Conservation (phyloP, 805 yeast genomes). For the Lachancea kluyveri region DNA sequence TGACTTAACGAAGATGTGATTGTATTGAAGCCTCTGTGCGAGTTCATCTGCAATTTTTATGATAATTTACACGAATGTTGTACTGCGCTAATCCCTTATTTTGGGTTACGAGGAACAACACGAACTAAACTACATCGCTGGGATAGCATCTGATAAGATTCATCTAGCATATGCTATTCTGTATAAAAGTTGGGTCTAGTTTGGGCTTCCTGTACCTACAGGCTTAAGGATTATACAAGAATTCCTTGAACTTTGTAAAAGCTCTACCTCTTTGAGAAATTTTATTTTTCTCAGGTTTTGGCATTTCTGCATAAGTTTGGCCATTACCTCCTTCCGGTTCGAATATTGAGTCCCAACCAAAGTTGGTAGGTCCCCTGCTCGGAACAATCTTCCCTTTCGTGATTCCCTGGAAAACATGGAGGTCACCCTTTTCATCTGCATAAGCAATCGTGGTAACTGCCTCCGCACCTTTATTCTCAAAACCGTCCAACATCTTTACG, state of each 20-base stretch:
- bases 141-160: too few relatives aligned
- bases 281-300: slow-evolving; percentile 62
- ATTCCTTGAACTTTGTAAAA: slow-evolving; percentile 60
- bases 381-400: slow-evolving; percentile 76
- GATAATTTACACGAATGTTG: too few relatives aligned
- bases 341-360: slow-evolving; percentile 95
- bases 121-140: too few relatives aligned
- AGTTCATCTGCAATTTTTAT: too few relatives aligned
- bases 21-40: too few relatives aligned
- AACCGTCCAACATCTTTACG: slow-evolving; percentile 70
- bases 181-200: too few relatives aligned
- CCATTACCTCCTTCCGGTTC: slow-evolving; percentile 59
- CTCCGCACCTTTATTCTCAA: slow-evolving; percentile 76
- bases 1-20: too few relatives aligned
- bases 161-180: too few relatives aligned
- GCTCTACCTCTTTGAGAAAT: slow-evolving; percentile 90
- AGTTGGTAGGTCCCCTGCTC: slow-evolving; percentile 62
- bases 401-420: slow-evolving; percentile 76
- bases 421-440: slow-evolving; percentile 78
- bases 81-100: too few relatives aligned
- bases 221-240: slow-evolving; percentile 25
- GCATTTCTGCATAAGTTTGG: slow-evolving; percentile 85
- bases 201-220: too few relatives aligned
- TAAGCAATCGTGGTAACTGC: slow-evolving; percentile 93
- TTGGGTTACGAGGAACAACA: too few relatives aligned